These are phyloP conservation scores for Polychaeton citri DNA, from an alignment of 2,329 filamentous ascomycete genomes.

Conservation along the genomic window DNA sequence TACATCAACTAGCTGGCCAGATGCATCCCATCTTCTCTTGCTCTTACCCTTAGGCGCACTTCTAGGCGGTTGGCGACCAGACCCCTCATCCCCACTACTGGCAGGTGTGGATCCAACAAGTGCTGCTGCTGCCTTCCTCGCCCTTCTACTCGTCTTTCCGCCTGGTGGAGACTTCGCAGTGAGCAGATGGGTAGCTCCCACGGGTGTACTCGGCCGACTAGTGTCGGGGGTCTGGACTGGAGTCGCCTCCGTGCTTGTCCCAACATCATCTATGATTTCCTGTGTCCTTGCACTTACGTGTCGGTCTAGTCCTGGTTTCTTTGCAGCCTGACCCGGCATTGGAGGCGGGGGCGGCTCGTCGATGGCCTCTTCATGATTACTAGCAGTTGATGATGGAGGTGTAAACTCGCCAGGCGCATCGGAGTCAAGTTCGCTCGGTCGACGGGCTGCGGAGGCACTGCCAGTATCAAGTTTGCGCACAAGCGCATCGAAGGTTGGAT, in stretches of 20 bases:
- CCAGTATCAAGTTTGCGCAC: constrained; percentile 60
- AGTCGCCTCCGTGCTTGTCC: constrained; percentile 52
- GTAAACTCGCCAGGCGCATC: constrained; percentile 34
- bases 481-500: constrained; percentile 90
- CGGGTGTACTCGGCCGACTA: constrained; percentile 68
- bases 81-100: constrained; percentile 73
- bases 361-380: constrained; percentile 33
- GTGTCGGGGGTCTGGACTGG: constrained; percentile 58
- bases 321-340: constrained; percentile 31
- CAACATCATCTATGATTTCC: constrained; percentile 15
- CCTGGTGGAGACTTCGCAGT: constrained; percentile 63
- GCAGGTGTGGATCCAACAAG: constrained; percentile 41
- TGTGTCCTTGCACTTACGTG: constrained; percentile 2
- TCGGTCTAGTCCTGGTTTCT: constrained; percentile 27
- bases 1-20: constrained; percentile 75
- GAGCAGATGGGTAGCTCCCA: constrained; percentile 47
- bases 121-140: constrained; percentile 47
- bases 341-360: constrained; percentile 41
- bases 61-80: constrained; percentile 17
- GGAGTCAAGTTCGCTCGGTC: constrained; percentile 15
- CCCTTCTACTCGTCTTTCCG: constrained; percentile 61
- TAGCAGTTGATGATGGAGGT: constrained; percentile 36
- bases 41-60: constrained; percentile 50
- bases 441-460: constrained; percentile 8
- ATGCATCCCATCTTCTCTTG: constrained; percentile 82